Evolutionary conservation across 2,329 filamentous ascomycete species (phyloP), one percentile per base, ranked within the genome.

Genomic region (Harringtonia lauricola): DNA sequence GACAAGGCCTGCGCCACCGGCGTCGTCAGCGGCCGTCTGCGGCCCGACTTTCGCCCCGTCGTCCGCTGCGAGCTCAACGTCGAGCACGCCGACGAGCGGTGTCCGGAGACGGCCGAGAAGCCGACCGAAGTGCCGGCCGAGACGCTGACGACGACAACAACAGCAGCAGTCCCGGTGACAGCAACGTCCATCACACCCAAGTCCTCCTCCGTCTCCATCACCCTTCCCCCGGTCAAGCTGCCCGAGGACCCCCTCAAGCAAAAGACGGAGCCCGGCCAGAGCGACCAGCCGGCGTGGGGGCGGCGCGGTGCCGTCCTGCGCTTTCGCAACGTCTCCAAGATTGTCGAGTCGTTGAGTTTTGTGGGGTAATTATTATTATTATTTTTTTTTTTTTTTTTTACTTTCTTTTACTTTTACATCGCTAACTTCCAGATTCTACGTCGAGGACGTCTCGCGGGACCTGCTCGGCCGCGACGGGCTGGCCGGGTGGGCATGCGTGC

Each of bases 51-150:
- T 49, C 76, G 79, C 33, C 86, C 86, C 2, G 76, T 84, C 47
- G 74, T 95, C 54, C 87, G 83, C 57, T 82, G 81, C 49, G 83
- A 92, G 58, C 63, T 95, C 44, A 86, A 94, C 59, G 77, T 89
- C 15, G 87, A 92, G 56, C 83, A 70, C 47, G 57, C 59, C 8
- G 61, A 61, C 47, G 69, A 61, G 51, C 62, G 51, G 47, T 59
- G 47, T 36, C 55, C 47, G 2, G 46, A 49, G 37, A 6, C 34
- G 3, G 33, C 28, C 7, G 39, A 36, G 2, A n/a, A 41, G 17
- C 14, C 44, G 8, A 28, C 38, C n/a, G n/a, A n/a, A n/a, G n/a
- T n/a, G n/a, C n/a, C n/a, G n/a, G n/a, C n/a, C n/a, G n/a, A n/a
- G 24, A 7, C 37, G 8, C n/a, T 36, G 7, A 7, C 38, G 3